phyloP scores from a whole-genome alignment of 495 filamentous ascomycete species.

The Xylaria acuta region DNA sequence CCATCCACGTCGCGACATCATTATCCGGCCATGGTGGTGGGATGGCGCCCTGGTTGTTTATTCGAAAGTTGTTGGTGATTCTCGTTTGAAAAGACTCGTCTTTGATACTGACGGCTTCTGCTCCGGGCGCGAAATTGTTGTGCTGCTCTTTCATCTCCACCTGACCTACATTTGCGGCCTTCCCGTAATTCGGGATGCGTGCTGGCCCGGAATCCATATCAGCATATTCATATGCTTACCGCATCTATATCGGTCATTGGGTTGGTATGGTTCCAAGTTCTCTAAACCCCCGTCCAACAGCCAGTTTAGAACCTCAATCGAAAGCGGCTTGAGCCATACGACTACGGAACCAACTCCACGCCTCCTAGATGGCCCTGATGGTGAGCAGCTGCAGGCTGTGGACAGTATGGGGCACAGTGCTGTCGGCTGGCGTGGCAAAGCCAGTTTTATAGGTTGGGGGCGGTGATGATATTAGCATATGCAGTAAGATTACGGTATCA shows the following conservation, averaged over 20 bases:
- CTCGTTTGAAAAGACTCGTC: not conserved
- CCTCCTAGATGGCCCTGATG: too few relatives aligned
- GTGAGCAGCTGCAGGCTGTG: too few relatives aligned
- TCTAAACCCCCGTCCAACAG: not conserved
- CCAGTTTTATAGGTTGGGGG: too few relatives aligned
- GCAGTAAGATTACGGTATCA: too few relatives aligned
- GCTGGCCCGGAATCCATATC: not conserved
- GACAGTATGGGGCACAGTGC: too few relatives aligned
- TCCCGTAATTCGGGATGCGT: not conserved
- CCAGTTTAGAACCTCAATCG: not conserved
- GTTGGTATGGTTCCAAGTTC: not conserved
- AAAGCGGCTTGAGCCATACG: not conserved
- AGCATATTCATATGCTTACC: not conserved
- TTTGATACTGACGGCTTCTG: not conserved
- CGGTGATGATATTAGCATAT: too few relatives aligned
- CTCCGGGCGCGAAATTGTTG: not conserved
- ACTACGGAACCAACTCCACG: not conserved
- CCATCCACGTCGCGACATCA: not conserved
- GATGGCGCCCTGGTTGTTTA: not conserved
- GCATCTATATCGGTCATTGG: not conserved
- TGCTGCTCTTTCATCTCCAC: not conserved
- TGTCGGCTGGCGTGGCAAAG: too few relatives aligned
- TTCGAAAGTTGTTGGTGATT: not conserved
- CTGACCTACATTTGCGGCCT: not conserved
- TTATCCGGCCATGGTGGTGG: not conserved